Percentiles rank a stretch among this genome's conserved stretches.
Evolutionary conservation across 257 asterid species (phyloP).

Genomic region (Ilex asprella): DNA sequence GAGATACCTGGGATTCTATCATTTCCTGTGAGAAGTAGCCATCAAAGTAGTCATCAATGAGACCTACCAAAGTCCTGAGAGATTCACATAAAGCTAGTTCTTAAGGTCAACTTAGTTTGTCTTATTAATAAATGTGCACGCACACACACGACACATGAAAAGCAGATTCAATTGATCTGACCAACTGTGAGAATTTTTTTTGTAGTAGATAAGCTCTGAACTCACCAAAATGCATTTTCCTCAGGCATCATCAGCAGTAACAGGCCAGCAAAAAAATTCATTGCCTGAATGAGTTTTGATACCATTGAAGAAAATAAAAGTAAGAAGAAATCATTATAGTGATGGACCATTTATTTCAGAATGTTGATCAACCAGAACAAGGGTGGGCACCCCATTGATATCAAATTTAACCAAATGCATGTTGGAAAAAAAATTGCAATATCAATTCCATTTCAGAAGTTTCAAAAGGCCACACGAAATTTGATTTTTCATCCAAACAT

Average conservation of each 20-base stretch:
- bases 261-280: conserved; percentile 93
- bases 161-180: no score
- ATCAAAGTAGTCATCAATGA: conserved; percentile 83
- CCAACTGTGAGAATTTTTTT: no score
- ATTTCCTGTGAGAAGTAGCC: conserved; percentile 85
- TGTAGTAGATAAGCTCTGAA: conserved; percentile 10
- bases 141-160: no score
- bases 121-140: no score
- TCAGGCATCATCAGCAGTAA: conserved; percentile 95
- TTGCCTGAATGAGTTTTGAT: conserved; percentile 53
- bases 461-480: not conserved
- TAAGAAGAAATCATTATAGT: not conserved
- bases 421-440: conserved; percentile 5
- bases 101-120: conserved; percentile 18
- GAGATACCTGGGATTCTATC: conserved; percentile 86
- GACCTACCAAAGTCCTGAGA: conserved; percentile 87
- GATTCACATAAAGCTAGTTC: conserved; percentile 30
- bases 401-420: not conserved
- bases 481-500: not conserved
- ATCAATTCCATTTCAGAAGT: not conserved
- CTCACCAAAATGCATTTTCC: conserved; percentile 96
- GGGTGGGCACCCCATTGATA: conserved; percentile 5
- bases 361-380: conserved; percentile 4
- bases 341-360: not conserved
- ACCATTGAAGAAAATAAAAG: conserved; percentile 15